phyloP scores from a whole-genome alignment of 345 rosid species.

The Citrus hindsii region DNA sequence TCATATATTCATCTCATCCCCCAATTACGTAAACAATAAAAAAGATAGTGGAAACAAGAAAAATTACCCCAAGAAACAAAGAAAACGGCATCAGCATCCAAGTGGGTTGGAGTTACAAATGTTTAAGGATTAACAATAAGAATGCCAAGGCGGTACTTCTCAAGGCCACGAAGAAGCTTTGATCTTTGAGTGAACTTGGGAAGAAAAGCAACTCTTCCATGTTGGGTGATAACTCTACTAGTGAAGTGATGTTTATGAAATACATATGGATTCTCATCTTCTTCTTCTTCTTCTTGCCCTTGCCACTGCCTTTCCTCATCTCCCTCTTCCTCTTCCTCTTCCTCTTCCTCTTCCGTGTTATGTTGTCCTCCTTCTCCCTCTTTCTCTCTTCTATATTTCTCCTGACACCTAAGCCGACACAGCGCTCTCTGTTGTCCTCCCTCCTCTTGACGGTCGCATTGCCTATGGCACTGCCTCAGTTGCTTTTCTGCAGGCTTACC shows the following conservation, averaged over 20 bases:
- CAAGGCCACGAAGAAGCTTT: slow-evolving; percentile 39
- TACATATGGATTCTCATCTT: slow-evolving; percentile 33
- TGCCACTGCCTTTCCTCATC: neutral
- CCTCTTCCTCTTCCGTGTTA: neutral
- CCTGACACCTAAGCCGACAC: slow-evolving; percentile 28
- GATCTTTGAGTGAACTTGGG: slow-evolving; percentile 35
- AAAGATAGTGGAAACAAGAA: neutral
- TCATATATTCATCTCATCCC: too few relatives aligned
- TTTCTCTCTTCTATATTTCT: slow-evolving; percentile 10
- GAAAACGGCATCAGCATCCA: slow-evolving; percentile 39
- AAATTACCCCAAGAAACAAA: slow-evolving; percentile 33
- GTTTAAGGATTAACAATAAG: slow-evolving; percentile 34
- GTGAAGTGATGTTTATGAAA: slow-evolving; percentile 27
- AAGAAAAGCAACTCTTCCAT: slow-evolving; percentile 34
- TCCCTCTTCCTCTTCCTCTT: neutral
- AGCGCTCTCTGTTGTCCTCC: slow-evolving; percentile 16
- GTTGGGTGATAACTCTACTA: neutral
- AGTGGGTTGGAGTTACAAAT: slow-evolving; percentile 33
- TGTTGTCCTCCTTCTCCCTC: neutral
- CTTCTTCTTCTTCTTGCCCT: neutral
- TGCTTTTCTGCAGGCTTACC: slow-evolving; percentile 13
- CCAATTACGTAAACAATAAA: neutral
- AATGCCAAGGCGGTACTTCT: slow-evolving; percentile 29
- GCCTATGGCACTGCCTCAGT: slow-evolving; percentile 28
- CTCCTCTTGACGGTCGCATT: slow-evolving; percentile 16